A percentile compares a stretch with the other conserved stretches of the same genome.
Conservation (phyloP, 768 basidiomycete genomes). For the Pisolithus sp. region DNA sequence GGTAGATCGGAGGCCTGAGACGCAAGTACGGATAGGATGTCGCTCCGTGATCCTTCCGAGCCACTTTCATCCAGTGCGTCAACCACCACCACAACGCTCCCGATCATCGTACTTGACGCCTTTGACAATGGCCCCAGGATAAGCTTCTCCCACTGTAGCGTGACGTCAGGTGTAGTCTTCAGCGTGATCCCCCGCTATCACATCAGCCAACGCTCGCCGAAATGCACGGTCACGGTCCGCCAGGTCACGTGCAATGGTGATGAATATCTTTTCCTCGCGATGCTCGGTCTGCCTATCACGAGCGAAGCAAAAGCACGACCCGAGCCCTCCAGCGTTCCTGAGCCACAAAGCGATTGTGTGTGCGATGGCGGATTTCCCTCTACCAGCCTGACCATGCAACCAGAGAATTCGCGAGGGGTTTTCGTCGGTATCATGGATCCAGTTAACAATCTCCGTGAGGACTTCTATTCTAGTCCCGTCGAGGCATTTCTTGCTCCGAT, state of each 20-base stretch:
- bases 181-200: not conserved
- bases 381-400: not conserved
- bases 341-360: not conserved
- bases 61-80: conserved; percentile 20
- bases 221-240: not conserved
- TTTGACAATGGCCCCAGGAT: conserved; percentile 11
- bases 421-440: not conserved
- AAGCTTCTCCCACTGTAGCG: conserved; percentile 14
- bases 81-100: conserved; percentile 17
- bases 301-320: not conserved
- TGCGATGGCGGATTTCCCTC: not conserved
- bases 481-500: not conserved
- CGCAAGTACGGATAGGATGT: conserved; percentile 23
- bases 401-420: not conserved
- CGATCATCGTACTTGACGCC: conserved; percentile 9
- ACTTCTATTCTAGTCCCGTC: not conserved
- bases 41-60: conserved; percentile 1
- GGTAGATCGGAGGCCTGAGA: conserved; percentile 37
- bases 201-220: not conserved
- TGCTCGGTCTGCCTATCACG: not conserved
- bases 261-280: not conserved
- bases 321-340: not conserved
- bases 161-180: not conserved
- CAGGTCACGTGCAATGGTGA: not conserved
- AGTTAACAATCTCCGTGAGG: not conserved